phyloP scores from a whole-genome alignment of 805 yeast genomes.

The Schizosaccharomyces pombe region DNA sequence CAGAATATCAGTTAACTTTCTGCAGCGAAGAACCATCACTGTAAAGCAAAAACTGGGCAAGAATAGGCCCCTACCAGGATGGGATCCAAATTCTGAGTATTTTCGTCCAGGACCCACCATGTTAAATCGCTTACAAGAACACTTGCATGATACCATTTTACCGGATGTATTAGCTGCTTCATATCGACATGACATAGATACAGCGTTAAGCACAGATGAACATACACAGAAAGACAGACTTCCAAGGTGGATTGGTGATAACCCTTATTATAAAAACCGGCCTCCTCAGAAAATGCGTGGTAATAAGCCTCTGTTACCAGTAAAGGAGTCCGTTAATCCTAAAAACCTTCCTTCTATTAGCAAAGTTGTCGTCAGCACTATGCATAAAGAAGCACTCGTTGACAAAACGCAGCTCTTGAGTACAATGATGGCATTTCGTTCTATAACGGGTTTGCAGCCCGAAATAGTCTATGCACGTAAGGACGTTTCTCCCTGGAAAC shows the following conservation, averaged over 20 bases:
- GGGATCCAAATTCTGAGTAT: background rate
- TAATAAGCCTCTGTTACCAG: constrained; percentile 46
- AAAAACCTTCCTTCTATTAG: constrained; percentile 49
- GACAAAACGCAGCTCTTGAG: constrained; percentile 5
- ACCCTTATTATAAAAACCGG: constrained; percentile 78
- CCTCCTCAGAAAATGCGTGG: constrained; percentile 56
- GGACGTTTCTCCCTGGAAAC: constrained; percentile 65
- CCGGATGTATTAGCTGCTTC: constrained; percentile 58
- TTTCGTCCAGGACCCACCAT: constrained; percentile 1
- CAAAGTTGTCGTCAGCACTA: constrained; percentile 52
- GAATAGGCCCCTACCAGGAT: background rate
- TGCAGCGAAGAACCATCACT: background rate
- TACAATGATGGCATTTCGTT: constrained; percentile 47
- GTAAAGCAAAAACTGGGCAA: constrained; percentile 4
- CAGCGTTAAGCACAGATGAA: constrained; percentile 19
- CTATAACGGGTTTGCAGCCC: constrained; percentile 81
- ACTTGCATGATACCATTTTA: constrained; percentile 48
- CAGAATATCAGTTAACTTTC: too few relatives aligned
- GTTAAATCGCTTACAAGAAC: constrained; percentile 37
- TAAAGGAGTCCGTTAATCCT: constrained; percentile 42
- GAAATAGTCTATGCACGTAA: constrained; percentile 45
- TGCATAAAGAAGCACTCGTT: constrained; percentile 34
- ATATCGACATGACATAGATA: constrained; percentile 32
- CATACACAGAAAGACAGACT: background rate
- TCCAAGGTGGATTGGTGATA: constrained; percentile 46